Evolutionary conservation across 768 basidiomycete genomes (phyloP), one percentile per base, ranked within the genome.

Genomic region (Termitomyces sp.): DNA sequence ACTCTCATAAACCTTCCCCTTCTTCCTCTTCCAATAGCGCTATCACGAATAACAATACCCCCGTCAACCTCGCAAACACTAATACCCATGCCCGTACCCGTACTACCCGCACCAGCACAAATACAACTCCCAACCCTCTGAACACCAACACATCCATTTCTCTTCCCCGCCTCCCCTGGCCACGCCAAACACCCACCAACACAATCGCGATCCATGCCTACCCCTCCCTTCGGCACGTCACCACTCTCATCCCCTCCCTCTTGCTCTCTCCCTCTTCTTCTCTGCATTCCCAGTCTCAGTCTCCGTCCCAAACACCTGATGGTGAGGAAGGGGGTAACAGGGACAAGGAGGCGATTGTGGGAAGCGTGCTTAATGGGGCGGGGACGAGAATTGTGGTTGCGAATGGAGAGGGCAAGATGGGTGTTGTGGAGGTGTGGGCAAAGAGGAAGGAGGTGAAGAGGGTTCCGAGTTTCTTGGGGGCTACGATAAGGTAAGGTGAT

Each of bases 331-430:
- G 21, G 5, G 37, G 37, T 5, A 90, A 94, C 63, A 91, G 72
- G 55, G 67, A 67, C 8, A 59, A 60, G 14, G 56, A 83, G 40
- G 79, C 83, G n/a, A 75, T 91, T 37, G 77, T 79, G 15, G 81
- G 81, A 43, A 80, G 83, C 56, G 72, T 88, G 3, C 60, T 76
- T 68, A 83, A 71, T 74, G 80, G 62, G 65, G 81, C 67, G 70
- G 86, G 67, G 65, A 81, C 69, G 50, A 74, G 71, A 54, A 72
- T 84, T 17, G 78, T 87, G 5, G 73, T 84, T 45, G 84, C 83
- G 1, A 43, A 43, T 31, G 53, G 53, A 11, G 53, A 46, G 35
- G 45, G 43, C n/a, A 54, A 46, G 53, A 54, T 54, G 43, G 45
- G 43, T 38, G 45, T 54, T 30, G 53, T 45, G 26, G 84, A 81